Base-by-base conservation (phyloP, 208 protist genomes). In the Wallacemonas rigidus region DNA sequence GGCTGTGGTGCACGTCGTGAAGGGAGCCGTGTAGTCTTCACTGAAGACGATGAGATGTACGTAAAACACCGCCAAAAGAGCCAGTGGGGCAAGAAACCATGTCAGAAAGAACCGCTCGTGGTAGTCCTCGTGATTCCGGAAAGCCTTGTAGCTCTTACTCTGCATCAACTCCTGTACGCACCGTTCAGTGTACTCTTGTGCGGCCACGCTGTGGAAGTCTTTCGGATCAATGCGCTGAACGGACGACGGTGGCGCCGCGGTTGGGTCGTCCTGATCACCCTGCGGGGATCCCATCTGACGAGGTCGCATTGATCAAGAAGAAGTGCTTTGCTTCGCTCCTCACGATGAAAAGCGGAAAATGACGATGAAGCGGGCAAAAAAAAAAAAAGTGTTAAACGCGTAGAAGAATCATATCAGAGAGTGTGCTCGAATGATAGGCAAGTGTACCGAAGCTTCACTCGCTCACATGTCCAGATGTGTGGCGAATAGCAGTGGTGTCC, bases 51-150 rank as follows among this genome's bases (percentile, higher is more conserved):
- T 50, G 12, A 91, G 44, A 61, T 95, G 87, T 57, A 81, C 87
- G 70, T 88, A 92, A 36, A 92, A 75, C 15, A 86, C 77, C 40
- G 77, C 73, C 26, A 80, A 75, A 14, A 94, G 60, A 3, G 75
- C 79, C 63, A 95, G 79, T 1, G 78, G 82, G 40, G 76, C 77
- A 8, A 95, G 76, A 58, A 95, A 87, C 90, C 90, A 95, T 36
- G 80, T 80, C 54, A 91, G 61, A 45, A 86, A 88, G 14, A 95
- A 68, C 2, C 74, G 72, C 69, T 90, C 85, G 58, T 73, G 81
- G 75, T 95, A 92, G 63, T 88, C 81, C 17, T 87, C 44, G 56
- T 95, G 85, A 1, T 60, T 69, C n/a, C 81, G 67, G 57, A 92
- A 95, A 6, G 75, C 71, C 58, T 78, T 56, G 69, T 87, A 95